A percentile compares a stretch with the other conserved stretches of the same genome.
These are phyloP conservation scores for Pseudonectria buxi DNA, from an alignment of 2,329 filamentous ascomycete species.

Conservation along the genomic window DNA sequence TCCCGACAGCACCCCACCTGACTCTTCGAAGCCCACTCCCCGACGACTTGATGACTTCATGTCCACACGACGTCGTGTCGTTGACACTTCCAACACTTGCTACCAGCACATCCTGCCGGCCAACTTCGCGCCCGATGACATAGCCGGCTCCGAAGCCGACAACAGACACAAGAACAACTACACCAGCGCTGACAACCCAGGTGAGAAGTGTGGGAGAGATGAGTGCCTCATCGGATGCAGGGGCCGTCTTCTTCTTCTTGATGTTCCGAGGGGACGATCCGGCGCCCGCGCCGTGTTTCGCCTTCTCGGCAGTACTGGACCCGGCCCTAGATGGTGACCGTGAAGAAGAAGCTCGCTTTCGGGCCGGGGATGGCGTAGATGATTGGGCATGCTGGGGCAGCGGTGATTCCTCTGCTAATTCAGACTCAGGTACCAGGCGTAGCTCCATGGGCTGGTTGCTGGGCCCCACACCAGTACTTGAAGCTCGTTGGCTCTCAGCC, in stretches of 20 bases:
- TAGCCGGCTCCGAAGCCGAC: constrained; percentile 65
- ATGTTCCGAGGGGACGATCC: constrained; percentile 38
- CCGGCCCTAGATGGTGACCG: constrained; percentile 22
- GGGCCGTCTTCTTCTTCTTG: constrained; percentile 53
- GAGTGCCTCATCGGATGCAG: constrained; percentile 31
- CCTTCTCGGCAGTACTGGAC: constrained; percentile 32
- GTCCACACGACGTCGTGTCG: constrained; percentile 42
- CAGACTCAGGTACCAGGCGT: constrained; percentile 54
- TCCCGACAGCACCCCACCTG: constrained; percentile 47
- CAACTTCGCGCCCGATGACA: constrained; percentile 60
- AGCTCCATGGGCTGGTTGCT: constrained; percentile 51
- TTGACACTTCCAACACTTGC: constrained; percentile 37
- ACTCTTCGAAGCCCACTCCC: constrained; percentile 46
- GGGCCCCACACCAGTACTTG: constrained; percentile 34
- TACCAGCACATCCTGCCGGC: constrained; percentile 50
- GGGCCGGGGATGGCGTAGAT: constrained; percentile 16
- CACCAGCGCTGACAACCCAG: constrained; percentile 60
- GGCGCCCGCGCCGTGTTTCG: constrained; percentile 41
- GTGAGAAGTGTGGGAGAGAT: constrained; percentile 56
- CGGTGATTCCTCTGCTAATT: constrained; percentile 39
- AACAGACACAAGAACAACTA: constrained; percentile 60
- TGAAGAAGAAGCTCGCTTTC: constrained; percentile 23
- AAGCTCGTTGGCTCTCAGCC: constrained; percentile 27
- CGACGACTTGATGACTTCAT: constrained; percentile 46
- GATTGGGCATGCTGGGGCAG: constrained; percentile 16